phyloP scores from a whole-genome alignment of 2,329 filamentous ascomycete genomes.

The Botrytis pseudocinerea region DNA sequence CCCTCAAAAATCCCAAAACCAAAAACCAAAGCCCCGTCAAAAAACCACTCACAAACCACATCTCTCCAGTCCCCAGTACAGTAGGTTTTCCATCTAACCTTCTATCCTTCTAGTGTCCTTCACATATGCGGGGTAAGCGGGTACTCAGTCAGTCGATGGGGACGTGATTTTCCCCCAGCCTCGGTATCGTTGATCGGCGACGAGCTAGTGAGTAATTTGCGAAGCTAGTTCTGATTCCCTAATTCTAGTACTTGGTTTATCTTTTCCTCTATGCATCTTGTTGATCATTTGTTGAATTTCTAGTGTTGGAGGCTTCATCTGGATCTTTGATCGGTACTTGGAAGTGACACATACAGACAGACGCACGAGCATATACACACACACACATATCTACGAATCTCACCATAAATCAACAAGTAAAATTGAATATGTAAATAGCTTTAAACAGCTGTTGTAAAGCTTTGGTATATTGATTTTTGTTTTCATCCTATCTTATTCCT shows the following conservation, averaged over 20 bases:
- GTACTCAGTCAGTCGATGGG: too few relatives aligned
- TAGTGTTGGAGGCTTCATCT: background rate
- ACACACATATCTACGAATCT: background rate
- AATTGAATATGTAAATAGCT: background rate
- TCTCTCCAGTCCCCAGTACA: too few relatives aligned
- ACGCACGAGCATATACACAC: background rate
- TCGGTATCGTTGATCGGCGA: background rate
- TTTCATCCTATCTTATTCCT: conserved; percentile 4
- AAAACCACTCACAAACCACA: too few relatives aligned
- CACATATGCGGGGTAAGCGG: background rate
- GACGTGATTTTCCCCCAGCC: background rate
- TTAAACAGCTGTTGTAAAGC: background rate
- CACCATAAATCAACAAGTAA: background rate
- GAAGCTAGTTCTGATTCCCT: background rate
- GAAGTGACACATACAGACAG: background rate
- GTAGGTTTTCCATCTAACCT: too few relatives aligned
- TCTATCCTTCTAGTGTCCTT: background rate
- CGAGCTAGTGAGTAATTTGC: background rate
- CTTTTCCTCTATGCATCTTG: background rate
- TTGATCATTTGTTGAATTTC: background rate
- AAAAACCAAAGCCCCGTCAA: too few relatives aligned
- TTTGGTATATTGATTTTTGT: conserved; percentile 4
- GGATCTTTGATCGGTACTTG: background rate
- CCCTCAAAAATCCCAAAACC: background rate
- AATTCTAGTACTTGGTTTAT: background rate